Percentiles rank a stretch among this genome's conserved stretches.
These are phyloP conservation scores for Aspergillus chevalieri DNA, from an alignment of 2,329 filamentous ascomycete genomes.

Conservation along the genomic window DNA sequence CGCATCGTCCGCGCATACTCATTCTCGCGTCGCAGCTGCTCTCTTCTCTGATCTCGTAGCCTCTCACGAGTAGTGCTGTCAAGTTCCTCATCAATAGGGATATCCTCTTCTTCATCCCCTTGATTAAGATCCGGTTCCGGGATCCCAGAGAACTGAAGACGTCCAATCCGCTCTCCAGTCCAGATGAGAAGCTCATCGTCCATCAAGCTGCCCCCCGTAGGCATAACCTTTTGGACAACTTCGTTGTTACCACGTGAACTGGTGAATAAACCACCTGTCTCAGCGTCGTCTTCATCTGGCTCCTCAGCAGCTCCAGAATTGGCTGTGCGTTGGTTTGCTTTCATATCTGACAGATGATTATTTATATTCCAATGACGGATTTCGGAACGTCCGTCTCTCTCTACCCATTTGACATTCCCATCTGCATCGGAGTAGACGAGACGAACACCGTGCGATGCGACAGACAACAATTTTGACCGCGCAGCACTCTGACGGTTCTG, in stretches of 20 bases:
- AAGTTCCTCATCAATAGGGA: slow-evolving; percentile 22
- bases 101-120: slow-evolving; percentile 32
- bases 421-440: slow-evolving; percentile 79
- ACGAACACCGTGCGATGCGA: slow-evolving; percentile 72
- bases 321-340: neutral
- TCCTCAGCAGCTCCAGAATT: slow-evolving; percentile 5
- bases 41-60: slow-evolving; percentile 24
- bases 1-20: slow-evolving; percentile 70
- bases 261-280: slow-evolving; percentile 52
- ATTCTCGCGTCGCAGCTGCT: slow-evolving; percentile 29
- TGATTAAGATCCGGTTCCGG: slow-evolving; percentile 19
- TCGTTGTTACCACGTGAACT: slow-evolving; percentile 53
- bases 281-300: slow-evolving; percentile 27
- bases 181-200: slow-evolving; percentile 72
- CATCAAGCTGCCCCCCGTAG: slow-evolving; percentile 44
- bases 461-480: slow-evolving; percentile 71
- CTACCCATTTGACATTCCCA: slow-evolving; percentile 83
- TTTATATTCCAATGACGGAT: slow-evolving; percentile 56
- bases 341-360: slow-evolving; percentile 21
- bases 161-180: slow-evolving; percentile 78
- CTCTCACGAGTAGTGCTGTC: slow-evolving; percentile 23
- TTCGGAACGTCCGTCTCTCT: slow-evolving; percentile 64
- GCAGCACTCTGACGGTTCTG: slow-evolving; percentile 81
- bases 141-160: slow-evolving; percentile 57
- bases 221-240: slow-evolving; percentile 72